Conservation (phyloP, 805 yeast species). For the Cyberlindnera mrakii region DNA sequence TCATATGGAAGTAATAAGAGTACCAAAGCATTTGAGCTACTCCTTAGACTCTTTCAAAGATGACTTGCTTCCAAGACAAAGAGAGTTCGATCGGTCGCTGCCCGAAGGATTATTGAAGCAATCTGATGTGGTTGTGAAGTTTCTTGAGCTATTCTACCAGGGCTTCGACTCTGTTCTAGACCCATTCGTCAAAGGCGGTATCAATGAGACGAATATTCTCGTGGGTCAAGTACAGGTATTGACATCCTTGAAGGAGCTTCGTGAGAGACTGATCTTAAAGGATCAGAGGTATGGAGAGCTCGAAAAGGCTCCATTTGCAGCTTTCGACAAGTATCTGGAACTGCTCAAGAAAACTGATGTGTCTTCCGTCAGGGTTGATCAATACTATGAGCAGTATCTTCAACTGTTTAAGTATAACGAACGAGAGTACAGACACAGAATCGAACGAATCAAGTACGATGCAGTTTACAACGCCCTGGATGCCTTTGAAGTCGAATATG, state of each 20-base stretch:
- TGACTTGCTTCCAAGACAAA: slow-evolving; percentile 12
- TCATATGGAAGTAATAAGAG: slow-evolving; percentile 30
- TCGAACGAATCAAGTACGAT: slow-evolving; percentile 14
- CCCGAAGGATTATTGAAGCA: slow-evolving; percentile 11
- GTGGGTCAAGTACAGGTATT: slow-evolving; percentile 23
- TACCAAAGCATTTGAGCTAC: slow-evolving; percentile 29
- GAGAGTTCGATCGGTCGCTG: slow-evolving; percentile 10
- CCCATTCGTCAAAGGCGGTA: slow-evolving; percentile 19
- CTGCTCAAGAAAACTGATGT: slow-evolving; percentile 30
- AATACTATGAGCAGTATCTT: slow-evolving; percentile 24
- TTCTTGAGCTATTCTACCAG: slow-evolving; percentile 15
- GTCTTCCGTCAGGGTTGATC: slow-evolving; percentile 18
- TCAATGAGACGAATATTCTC: slow-evolving; percentile 22
- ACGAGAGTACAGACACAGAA: slow-evolving; percentile 14
- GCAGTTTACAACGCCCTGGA: slow-evolving; percentile 17
- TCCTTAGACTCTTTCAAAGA: slow-evolving; percentile 27
- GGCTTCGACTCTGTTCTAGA: slow-evolving; percentile 15
- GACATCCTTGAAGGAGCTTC: slow-evolving; percentile 11
- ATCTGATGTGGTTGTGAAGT: slow-evolving; percentile 11
- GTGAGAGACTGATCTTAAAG: slow-evolving; percentile 5
- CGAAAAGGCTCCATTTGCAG: slow-evolving; percentile 19
- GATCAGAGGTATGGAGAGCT: slow-evolving; percentile 3
- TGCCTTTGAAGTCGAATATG: slow-evolving; percentile 13
- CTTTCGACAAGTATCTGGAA: slow-evolving; percentile 27
- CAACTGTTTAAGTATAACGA: slow-evolving; percentile 16